phyloP scores from a whole-genome alignment of 2,329 filamentous ascomycete species.

The Rhinocladiella mackenziei region DNA sequence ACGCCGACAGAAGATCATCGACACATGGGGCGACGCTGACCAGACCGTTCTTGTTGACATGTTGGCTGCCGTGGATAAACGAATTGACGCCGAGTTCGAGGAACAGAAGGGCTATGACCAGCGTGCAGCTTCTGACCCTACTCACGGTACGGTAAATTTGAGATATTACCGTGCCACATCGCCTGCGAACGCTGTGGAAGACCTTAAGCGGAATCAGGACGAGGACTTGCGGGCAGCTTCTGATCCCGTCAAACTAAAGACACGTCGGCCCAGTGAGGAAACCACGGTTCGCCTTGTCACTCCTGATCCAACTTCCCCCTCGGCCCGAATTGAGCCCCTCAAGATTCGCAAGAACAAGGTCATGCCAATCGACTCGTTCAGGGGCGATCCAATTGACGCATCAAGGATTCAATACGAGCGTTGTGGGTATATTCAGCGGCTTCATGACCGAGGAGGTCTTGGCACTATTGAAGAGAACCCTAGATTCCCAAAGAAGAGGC shows the following conservation, averaged over 20 bases:
- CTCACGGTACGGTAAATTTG: slow-evolving; percentile 15
- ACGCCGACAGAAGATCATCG: slow-evolving; percentile 55
- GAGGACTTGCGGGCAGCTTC: slow-evolving; percentile 32
- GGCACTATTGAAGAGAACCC: slow-evolving; percentile 44
- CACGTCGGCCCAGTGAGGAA: slow-evolving; percentile 26
- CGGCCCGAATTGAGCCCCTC: slow-evolving; percentile 48
- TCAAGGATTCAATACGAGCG: slow-evolving; percentile 15
- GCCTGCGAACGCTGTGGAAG: slow-evolving; percentile 29
- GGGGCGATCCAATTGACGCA: slow-evolving; percentile 34
- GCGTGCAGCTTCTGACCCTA: slow-evolving; percentile 48
- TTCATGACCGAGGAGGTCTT: slow-evolving; percentile 32
- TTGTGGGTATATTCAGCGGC: slow-evolving; percentile 31
- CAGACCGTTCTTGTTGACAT: slow-evolving; percentile 50
- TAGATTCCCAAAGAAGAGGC: slow-evolving; percentile 33
- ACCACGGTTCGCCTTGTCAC: slow-evolving; percentile 57
- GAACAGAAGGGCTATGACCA: slow-evolving; percentile 32
- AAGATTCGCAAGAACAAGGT: slow-evolving; percentile 50
- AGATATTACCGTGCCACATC: slow-evolving; percentile 10
- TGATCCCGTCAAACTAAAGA: slow-evolving; percentile 30
- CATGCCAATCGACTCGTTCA: slow-evolving; percentile 25
- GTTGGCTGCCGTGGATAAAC: slow-evolving; percentile 56
- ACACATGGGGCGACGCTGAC: slow-evolving; percentile 45
- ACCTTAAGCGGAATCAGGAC: slow-evolving; percentile 20
- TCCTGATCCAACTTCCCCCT: slow-evolving; percentile 46
- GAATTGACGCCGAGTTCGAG: slow-evolving; percentile 46